Percentiles rank a stretch among this genome's conserved stretches.
phyloP scores from a whole-genome alignment of 176 grass and related monocot species.

The Tillandsia fasciculata region DNA sequence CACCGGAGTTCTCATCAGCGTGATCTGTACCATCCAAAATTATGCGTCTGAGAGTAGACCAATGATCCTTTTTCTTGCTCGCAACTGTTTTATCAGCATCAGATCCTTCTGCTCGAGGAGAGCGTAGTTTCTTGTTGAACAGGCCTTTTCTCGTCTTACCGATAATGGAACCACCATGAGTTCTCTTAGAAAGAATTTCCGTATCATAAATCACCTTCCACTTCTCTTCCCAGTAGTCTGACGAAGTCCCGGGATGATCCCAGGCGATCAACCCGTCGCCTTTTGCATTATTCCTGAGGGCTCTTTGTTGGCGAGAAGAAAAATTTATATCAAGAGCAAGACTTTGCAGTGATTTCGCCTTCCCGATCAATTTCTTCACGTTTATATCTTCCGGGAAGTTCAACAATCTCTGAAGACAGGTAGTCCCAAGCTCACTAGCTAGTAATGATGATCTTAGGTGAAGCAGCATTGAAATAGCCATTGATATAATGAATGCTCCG shows the following conservation, averaged over 20 bases:
- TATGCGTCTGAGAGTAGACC: conserved; percentile 17
- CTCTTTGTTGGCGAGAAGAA: conserved; percentile 38
- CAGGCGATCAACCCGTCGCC: conserved; percentile 1
- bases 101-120: conserved; percentile 7
- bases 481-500: conserved; percentile 78
- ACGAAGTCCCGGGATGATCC: conserved; percentile 7
- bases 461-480: conserved; percentile 84
- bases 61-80: conserved; percentile 20
- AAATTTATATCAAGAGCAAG: conserved; percentile 71
- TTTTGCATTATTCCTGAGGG: conserved; percentile 18
- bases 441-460: conserved; percentile 79
- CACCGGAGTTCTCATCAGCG: conserved; percentile 20
- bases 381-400: conserved; percentile 73
- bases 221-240: conserved; percentile 91
- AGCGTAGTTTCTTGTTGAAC: conserved; percentile 29
- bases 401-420: conserved; percentile 74
- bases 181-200: conserved; percentile 18
- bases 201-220: conserved; percentile 72
- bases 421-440: conserved; percentile 82
- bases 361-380: conserved; percentile 75
- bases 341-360: conserved; percentile 59
- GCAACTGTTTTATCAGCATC: neutral
- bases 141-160: conserved; percentile 42
- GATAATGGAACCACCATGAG: conserved; percentile 11
- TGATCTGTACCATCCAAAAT: conserved; percentile 18